Evolutionary conservation across 2,329 filamentous ascomycete genomes (phyloP), one percentile per base, ranked within the genome.

Genomic region (Neophaeococcomyces aloes): DNA sequence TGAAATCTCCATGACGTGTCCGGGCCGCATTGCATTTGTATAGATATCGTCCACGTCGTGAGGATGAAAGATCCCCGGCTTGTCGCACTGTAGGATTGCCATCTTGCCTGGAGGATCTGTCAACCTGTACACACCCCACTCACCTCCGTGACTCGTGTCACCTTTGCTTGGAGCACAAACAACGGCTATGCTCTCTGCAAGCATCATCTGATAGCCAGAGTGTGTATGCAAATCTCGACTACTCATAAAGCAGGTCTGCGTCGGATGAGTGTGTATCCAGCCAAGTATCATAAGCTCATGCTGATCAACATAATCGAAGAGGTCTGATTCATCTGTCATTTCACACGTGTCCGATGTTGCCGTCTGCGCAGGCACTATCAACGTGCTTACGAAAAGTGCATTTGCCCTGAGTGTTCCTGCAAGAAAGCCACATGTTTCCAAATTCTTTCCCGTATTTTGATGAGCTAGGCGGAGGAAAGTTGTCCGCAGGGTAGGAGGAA

Each of bases 191-290:
- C 86, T 93, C 69, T 98, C 91, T 1, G 87, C 82, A 65, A 96
- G 76, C 86, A 95, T 95, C 47, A 91, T 80, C 64, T 98, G 91
- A 61, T 95, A 96, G 8, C 87, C 87, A 2, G 81, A 81, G 59
- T 94, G 89, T 0, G 93, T 98, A 59, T 98, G 91, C 53, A 96
- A 61, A 59, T 98, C 91, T 38, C 89, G 73, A 38, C 83, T 91
- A 60, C 86, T 94, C 85, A 98, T 93, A 61, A 98, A 98, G 63
- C 91, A 98, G 0, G 86, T 93, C 65, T 98, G 91, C 0, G 83
- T 86, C 0, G 91, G 91, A 61, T 98, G 91, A 0, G 91, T 98
- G 60, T 98, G 91, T 48, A 98, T 98, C 91, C 91, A 98, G 30
- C 89, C 89, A 4, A 94, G 73, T 42, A 94, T 79, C 62, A 94